Evolutionary conservation across 2,329 filamentous ascomycete genomes (phyloP).

Genomic region (Fusarium xyrophilum): DNA sequence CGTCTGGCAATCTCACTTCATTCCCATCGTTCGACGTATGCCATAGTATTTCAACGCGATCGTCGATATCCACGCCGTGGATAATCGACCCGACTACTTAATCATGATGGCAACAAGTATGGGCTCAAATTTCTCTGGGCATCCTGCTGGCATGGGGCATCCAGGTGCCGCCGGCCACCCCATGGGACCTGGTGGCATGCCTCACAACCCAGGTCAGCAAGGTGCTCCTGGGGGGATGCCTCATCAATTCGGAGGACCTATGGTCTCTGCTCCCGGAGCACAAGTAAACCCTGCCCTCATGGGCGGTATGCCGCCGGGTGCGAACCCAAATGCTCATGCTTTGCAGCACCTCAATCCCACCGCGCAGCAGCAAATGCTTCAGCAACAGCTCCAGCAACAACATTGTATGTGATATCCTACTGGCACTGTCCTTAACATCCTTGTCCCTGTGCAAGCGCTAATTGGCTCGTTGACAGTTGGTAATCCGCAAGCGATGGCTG

Average conservation of each 20-base stretch:
- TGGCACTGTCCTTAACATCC: conserved; percentile 5
- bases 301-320: conserved; percentile 75
- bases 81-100: conserved; percentile 54
- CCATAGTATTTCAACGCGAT: conserved; percentile 53
- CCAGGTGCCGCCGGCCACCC: conserved; percentile 72
- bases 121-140: conserved; percentile 68
- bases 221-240: conserved; percentile 71
- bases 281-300: conserved; percentile 80
- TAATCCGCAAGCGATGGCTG: conserved; percentile 49
- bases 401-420: conserved; percentile 44
- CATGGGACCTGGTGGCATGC: conserved; percentile 64
- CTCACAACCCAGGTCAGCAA: conserved; percentile 73
- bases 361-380: conserved; percentile 63
- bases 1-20: conserved; percentile 3
- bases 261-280: conserved; percentile 74
- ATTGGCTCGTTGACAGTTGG: conserved; percentile 41
- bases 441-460: conserved; percentile 20
- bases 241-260: conserved; percentile 71
- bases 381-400: conserved; percentile 54
- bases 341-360: conserved; percentile 75
- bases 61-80: conserved; percentile 68
- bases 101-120: conserved; percentile 74
- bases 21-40: conserved; percentile 43
- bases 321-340: conserved; percentile 70
- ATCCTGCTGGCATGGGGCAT: conserved; percentile 75